These are phyloP conservation scores for Anacardium occidentale DNA, from an alignment of 345 rosid species.

Conservation along the genomic window DNA sequence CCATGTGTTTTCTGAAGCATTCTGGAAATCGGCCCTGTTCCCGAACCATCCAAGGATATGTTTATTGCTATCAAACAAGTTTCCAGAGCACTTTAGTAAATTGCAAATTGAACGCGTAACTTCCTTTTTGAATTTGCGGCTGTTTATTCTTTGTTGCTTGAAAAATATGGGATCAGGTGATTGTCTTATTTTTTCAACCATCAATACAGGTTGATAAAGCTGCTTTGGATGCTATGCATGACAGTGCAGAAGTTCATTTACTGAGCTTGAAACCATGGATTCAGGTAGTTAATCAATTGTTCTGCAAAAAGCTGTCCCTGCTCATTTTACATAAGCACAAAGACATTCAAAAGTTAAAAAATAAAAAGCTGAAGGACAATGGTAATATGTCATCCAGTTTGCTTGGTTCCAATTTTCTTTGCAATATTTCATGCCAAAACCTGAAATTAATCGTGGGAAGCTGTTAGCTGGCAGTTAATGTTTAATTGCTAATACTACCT, in stretches of 20 bases:
- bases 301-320: background rate
- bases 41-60: constrained; percentile 90
- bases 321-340: background rate
- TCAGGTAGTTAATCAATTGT: constrained; percentile 48
- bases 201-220: constrained; percentile 76
- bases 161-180: background rate
- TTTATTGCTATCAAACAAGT: constrained; percentile 82
- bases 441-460: background rate
- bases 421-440: background rate
- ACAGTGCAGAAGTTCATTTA: constrained; percentile 82
- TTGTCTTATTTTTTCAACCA: constrained; percentile 14
- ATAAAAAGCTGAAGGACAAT: background rate
- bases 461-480: background rate
- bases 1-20: constrained; percentile 73
- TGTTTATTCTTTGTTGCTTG: constrained; percentile 13
- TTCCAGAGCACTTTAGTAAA: constrained; percentile 92
- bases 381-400: background rate
- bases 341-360: background rate
- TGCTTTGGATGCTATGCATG: constrained; percentile 85
- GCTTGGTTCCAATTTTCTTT: background rate
- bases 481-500: background rate
- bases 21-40: constrained; percentile 92
- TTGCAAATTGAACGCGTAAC: constrained; percentile 91
- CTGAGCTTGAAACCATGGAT: constrained; percentile 97
- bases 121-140: constrained; percentile 8